These are phyloP conservation scores for Tolypocladium capitatum DNA, from an alignment of 2,329 filamentous ascomycete species.

Conservation along the genomic window DNA sequence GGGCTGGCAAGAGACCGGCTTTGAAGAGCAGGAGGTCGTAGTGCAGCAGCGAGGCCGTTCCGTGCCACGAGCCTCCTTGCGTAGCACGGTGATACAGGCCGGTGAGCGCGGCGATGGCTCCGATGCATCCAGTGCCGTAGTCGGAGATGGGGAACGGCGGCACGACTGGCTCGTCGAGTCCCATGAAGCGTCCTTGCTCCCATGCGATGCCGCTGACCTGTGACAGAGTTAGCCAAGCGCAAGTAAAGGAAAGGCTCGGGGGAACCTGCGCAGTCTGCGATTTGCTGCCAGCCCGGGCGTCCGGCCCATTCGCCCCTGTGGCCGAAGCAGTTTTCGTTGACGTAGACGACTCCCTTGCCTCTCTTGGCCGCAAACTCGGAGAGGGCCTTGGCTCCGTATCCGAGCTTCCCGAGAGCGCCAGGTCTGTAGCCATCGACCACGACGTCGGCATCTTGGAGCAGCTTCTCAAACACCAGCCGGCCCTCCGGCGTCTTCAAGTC, in stretches of 20 bases:
- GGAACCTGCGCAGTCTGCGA: slow-evolving; percentile 44
- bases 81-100: slow-evolving; percentile 51
- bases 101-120: slow-evolving; percentile 51
- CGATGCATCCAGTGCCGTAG: slow-evolving; percentile 62
- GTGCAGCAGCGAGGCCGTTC: slow-evolving; percentile 50
- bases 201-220: slow-evolving; percentile 44
- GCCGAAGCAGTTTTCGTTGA: slow-evolving; percentile 61
- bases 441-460: slow-evolving; percentile 51
- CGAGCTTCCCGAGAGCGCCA: slow-evolving; percentile 47
- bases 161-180: slow-evolving; percentile 47
- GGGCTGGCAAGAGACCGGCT: slow-evolving; percentile 40
- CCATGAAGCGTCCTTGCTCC: slow-evolving; percentile 51
- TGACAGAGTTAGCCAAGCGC: background rate
- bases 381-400: slow-evolving; percentile 46
- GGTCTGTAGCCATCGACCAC: slow-evolving; percentile 57
- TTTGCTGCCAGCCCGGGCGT: slow-evolving; percentile 59
- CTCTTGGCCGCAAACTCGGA: slow-evolving; percentile 37
- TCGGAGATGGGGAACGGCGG: slow-evolving; percentile 51
- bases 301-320: slow-evolving; percentile 44
- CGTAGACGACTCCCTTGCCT: slow-evolving; percentile 51
- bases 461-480: slow-evolving; percentile 39
- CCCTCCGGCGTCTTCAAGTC: slow-evolving; percentile 45
- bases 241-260: background rate
- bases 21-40: slow-evolving; percentile 55
- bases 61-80: slow-evolving; percentile 52